phyloP scores from a whole-genome alignment of 2,329 filamentous ascomycete genomes.

The Aspergillus fructus region DNA sequence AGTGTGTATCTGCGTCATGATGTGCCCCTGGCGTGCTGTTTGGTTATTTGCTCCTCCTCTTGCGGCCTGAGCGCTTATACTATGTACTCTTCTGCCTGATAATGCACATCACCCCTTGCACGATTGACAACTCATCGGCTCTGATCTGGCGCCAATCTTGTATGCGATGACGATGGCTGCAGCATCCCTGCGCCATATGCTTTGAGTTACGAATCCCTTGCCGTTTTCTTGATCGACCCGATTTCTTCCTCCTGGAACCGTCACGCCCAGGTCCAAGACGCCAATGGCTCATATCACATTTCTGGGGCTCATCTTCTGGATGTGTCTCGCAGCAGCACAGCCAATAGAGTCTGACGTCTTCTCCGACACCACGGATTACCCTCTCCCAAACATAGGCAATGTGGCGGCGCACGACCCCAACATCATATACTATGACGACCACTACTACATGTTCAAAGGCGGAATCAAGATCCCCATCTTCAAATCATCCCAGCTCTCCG shows the following conservation, averaged over 20 bases:
- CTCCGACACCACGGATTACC: slow-evolving; percentile 26
- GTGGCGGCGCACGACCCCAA: slow-evolving; percentile 35
- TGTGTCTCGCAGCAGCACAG: slow-evolving; percentile 16
- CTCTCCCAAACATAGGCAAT: slow-evolving; percentile 29
- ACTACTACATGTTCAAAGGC: slow-evolving; percentile 37
- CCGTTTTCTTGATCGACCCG: neutral
- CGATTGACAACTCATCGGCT: too few species aligned
- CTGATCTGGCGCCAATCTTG: too few species aligned
- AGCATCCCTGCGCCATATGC: too few species aligned
- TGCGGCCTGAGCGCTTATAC: too few species aligned
- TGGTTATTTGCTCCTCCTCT: too few species aligned
- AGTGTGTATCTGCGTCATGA: neutral
- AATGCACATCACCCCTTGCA: too few species aligned
- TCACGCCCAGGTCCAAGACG: neutral
- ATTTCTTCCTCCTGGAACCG: neutral
- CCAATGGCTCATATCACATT: slow-evolving; percentile 5
- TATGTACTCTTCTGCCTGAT: too few species aligned
- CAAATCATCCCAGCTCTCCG: slow-evolving; percentile 27
- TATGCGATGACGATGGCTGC: neutral
- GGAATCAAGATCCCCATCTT: slow-evolving; percentile 27
- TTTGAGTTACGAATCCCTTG: neutral
- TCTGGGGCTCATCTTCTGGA: slow-evolving; percentile 9
- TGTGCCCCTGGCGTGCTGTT: too few species aligned
- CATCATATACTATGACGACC: slow-evolving; percentile 27
- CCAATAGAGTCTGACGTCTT: slow-evolving; percentile 17